Percentiles rank a stretch among this genome's conserved stretches.
These are phyloP conservation scores for Fusarium coicis DNA, from an alignment of 2,329 filamentous ascomycete genomes.

Conservation along the genomic window DNA sequence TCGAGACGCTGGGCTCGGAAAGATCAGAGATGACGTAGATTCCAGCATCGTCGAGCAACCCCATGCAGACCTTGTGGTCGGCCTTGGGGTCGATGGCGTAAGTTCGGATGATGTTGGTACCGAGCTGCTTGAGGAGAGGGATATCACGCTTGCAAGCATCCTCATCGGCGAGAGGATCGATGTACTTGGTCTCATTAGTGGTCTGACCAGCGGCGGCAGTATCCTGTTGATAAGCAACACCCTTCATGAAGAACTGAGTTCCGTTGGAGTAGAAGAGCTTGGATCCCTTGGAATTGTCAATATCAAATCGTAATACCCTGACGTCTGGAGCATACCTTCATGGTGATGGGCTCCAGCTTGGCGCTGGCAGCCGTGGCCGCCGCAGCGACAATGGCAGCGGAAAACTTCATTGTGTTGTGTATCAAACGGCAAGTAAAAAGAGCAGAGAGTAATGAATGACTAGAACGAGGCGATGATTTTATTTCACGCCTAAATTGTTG, in stretches of 20 bases:
- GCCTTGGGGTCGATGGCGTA: slow-evolving; percentile 87
- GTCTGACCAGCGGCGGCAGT: slow-evolving; percentile 65
- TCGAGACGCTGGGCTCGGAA: slow-evolving; percentile 81
- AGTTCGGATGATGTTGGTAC: slow-evolving; percentile 93
- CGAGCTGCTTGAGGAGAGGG: slow-evolving; percentile 79
- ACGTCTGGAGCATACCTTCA: slow-evolving; percentile 67
- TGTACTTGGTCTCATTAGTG: slow-evolving; percentile 66
- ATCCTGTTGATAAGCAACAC: slow-evolving; percentile 95
- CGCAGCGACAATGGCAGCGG: slow-evolving; percentile 54
- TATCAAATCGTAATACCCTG: background rate
- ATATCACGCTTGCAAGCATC: slow-evolving; percentile 84
- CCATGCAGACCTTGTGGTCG: slow-evolving; percentile 88
- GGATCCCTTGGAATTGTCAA: slow-evolving; percentile 63
- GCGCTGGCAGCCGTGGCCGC: slow-evolving; percentile 54
- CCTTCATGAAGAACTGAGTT: slow-evolving; percentile 81
- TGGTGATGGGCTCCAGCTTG: slow-evolving; percentile 68
- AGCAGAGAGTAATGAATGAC: slow-evolving; percentile 32
- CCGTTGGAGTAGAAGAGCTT: slow-evolving; percentile 90
- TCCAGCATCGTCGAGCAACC: slow-evolving; percentile 80
- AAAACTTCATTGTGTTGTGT: slow-evolving; percentile 48
- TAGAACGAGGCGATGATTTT: slow-evolving; percentile 26
- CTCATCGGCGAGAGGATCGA: slow-evolving; percentile 82
- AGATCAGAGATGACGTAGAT: slow-evolving; percentile 97
- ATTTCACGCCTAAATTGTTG: slow-evolving; percentile 16
- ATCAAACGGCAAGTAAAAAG: slow-evolving; percentile 32